Base-by-base conservation (phyloP, 2,329 filamentous ascomycete species). In the Colletotrichum sp. region DNA sequence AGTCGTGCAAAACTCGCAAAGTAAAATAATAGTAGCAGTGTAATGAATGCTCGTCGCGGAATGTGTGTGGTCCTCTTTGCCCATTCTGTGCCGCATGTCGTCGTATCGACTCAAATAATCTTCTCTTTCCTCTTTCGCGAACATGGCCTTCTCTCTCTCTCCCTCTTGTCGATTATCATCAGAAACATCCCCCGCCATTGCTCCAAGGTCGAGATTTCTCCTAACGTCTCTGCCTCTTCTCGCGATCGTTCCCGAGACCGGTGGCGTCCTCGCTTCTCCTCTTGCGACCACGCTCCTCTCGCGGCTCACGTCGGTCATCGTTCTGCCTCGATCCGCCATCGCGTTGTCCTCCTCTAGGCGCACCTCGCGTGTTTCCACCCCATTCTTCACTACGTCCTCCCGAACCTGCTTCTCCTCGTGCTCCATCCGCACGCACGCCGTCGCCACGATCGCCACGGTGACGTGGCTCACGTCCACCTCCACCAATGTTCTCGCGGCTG, bases 211-310 rank as follows among this genome's bases (percentile, higher is more conserved):
- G 16, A 18, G 34, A 36, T 21, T 52, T 21, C 79, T 83, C 82
- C 81, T 86, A 90, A 80, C 88, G 87, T 82, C 90, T 87, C 77
- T 84, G 86, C 81, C 90, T 86, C 85, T 92, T 92, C 76, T 92
- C 90, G 74, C 88, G 85, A 52, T 90, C 89, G 79, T 81, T 86
- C 18, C 81, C 78, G 77, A 83, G 75, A 24, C 79, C 85, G n/a
- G 81, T 80, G 24, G 86, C 87, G 68, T 90, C 90, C 76, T 90
- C 89, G 78, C 88, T 90, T 79, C 85, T 85, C 49, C 87, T 85
- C 80, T 88, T 88, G 77, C 85, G 81, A 36, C 82, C 80, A 5
- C 82, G 82, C 52, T 87, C 85, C 30, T 87, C 85, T 12, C 85
- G 81, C 9, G 78, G 72, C n/a, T 83, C 83, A 8, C 83, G 81